These are phyloP conservation scores for Boletus subcaerulescens DNA, from an alignment of 768 basidiomycete genomes.

Conservation along the genomic window DNA sequence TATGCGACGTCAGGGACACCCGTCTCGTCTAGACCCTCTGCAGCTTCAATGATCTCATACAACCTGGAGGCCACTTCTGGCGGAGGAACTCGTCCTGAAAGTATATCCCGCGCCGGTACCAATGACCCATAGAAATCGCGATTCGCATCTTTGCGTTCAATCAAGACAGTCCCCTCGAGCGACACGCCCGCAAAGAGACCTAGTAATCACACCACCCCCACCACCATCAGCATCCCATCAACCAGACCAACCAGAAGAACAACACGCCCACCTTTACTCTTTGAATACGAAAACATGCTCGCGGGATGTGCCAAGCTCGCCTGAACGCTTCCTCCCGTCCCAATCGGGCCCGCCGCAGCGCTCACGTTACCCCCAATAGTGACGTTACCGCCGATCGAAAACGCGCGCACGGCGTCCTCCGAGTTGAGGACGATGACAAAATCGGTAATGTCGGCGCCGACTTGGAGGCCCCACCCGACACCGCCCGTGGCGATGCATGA, in stretches of 20 bases:
- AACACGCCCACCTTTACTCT: constrained; percentile 76
- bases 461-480: constrained; percentile 91
- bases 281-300: constrained; percentile 96
- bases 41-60: constrained; percentile 96
- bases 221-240: not conserved
- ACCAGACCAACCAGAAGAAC: too few species aligned
- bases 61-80: constrained; percentile 90
- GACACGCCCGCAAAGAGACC: constrained; percentile 94
- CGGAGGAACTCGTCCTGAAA: constrained; percentile 92
- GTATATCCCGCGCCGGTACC: constrained; percentile 85
- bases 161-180: constrained; percentile 89
- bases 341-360: constrained; percentile 88
- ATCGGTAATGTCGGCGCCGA: constrained; percentile 92
- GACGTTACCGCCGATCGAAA: constrained; percentile 93
- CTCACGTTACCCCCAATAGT: constrained; percentile 90
- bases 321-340: constrained; percentile 89
- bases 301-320: constrained; percentile 88
- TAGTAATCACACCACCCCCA: constrained; percentile 21
- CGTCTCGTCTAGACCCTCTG: constrained; percentile 87
- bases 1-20: constrained; percentile 78
- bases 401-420: constrained; percentile 93
- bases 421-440: constrained; percentile 97
- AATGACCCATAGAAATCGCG: constrained; percentile 93
- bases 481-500: constrained; percentile 97
- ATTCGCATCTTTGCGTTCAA: constrained; percentile 96